These are phyloP conservation scores for Mortierella sp. DNA, from an alignment of 371 early-diverging fungal species.

Conservation along the genomic window DNA sequence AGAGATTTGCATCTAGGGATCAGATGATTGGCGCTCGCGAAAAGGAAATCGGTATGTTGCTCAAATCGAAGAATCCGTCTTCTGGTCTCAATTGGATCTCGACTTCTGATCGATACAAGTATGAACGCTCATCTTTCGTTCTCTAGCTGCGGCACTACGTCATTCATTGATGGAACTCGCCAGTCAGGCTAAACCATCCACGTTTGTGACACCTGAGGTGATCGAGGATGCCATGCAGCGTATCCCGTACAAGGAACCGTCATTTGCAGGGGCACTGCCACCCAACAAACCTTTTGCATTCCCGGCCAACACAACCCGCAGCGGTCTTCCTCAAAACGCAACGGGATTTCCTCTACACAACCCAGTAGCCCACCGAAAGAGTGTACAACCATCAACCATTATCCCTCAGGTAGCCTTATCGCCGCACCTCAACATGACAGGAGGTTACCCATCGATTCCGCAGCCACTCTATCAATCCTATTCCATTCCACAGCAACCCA, in stretches of 20 bases:
- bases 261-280: conserved; percentile 64
- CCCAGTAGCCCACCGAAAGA: conserved; percentile 22
- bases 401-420: conserved; percentile 43
- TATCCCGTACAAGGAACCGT: conserved; percentile 58
- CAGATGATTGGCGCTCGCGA: conserved; percentile 37
- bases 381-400: conserved; percentile 18
- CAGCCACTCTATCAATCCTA: conserved; percentile 30
- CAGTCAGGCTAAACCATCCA: conserved; percentile 58
- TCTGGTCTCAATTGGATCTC: neutral
- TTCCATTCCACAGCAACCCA: conserved; percentile 28
- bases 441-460: conserved; percentile 41
- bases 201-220: conserved; percentile 48
- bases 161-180: conserved; percentile 55
- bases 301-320: conserved; percentile 54
- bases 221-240: conserved; percentile 61
- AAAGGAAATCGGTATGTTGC: conserved; percentile 45
- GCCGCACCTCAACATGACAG: conserved; percentile 49
- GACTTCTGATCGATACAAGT: too few species aligned
- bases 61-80: neutral
- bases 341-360: conserved; percentile 22
- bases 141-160: conserved; percentile 58
- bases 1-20: conserved; percentile 44
- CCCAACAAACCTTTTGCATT: conserved; percentile 67
- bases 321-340: conserved; percentile 26
- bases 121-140: too few species aligned